Conservation (phyloP, 768 basidiomycete species). For the Tulasnella sp. region DNA sequence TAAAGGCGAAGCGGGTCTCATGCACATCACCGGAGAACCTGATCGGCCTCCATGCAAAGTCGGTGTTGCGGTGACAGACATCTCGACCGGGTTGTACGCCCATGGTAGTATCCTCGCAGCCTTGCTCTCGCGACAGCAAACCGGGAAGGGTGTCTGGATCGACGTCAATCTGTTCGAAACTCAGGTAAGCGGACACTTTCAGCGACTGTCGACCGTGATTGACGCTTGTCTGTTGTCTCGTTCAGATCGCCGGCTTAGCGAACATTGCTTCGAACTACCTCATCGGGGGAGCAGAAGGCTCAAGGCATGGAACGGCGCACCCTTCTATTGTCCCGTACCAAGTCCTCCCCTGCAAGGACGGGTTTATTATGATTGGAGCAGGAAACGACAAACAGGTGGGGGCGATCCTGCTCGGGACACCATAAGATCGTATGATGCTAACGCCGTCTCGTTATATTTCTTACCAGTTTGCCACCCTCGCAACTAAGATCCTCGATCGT, state of each 20-base stretch:
- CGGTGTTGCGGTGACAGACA: slow-evolving; percentile 89
- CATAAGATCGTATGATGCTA: neutral
- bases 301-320: slow-evolving; percentile 83
- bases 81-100: slow-evolving; percentile 79
- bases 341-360: slow-evolving; percentile 34
- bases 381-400: slow-evolving; percentile 80
- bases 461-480: slow-evolving; percentile 56
- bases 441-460: neutral
- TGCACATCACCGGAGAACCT: slow-evolving; percentile 69
- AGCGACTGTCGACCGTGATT: neutral
- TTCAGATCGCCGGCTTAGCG: slow-evolving; percentile 75
- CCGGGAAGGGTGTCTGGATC: slow-evolving; percentile 81
- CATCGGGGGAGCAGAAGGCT: slow-evolving; percentile 70
- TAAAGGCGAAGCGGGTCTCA: slow-evolving; percentile 8
- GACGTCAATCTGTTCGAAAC: slow-evolving; percentile 90
- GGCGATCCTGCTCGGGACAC: neutral
- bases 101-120: slow-evolving; percentile 91
- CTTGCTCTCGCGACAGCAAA: slow-evolving; percentile 66
- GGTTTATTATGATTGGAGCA: slow-evolving; percentile 87
- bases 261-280: slow-evolving; percentile 93
- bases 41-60: slow-evolving; percentile 83
- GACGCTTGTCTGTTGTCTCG: neutral
- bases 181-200: slow-evolving; percentile 41
- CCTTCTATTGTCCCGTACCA: slow-evolving; percentile 92
- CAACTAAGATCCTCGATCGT: slow-evolving; percentile 46